Conservation (phyloP, 192 early-diverging fungal genomes). For the Rhizophagus clarus region DNA sequence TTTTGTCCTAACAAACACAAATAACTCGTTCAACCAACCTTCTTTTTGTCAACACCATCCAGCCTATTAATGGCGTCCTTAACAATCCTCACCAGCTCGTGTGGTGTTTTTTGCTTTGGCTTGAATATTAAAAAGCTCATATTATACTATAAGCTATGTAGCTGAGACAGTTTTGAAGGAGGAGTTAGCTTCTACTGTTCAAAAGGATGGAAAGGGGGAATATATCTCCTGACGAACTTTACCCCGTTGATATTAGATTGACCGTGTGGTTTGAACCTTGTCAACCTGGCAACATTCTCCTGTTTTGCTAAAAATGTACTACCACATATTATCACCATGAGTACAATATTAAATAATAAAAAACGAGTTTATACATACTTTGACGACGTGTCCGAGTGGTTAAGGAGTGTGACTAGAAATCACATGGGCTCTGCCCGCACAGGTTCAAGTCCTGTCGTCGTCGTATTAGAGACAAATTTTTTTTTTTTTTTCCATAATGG, state of each 20-base stretch:
- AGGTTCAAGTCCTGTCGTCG: constrained; percentile 37
- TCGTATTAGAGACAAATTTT: neutral
- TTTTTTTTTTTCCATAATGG: neutral
- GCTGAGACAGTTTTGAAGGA: constrained; percentile 10
- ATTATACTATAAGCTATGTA: neutral
- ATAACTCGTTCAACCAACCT: constrained; percentile 47
- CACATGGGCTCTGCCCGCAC: constrained; percentile 38
- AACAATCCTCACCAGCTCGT: constrained; percentile 85
- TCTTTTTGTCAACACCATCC: constrained; percentile 69
- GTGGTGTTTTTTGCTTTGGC: constrained; percentile 79
- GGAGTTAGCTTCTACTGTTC: neutral
- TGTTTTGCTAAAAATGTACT: neutral
- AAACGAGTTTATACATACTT: neutral
- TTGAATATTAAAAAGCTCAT: constrained; percentile 82
- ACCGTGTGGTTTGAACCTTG: neutral
- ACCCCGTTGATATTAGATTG: neutral
- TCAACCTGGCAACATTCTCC: neutral
- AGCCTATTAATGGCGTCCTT: constrained; percentile 84
- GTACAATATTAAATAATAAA: neutral
- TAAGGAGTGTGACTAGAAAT: constrained; percentile 40
- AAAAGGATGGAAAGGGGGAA: neutral
- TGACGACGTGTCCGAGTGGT: constrained; percentile 37
- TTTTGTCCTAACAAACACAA: neutral
- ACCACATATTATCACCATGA: neutral
- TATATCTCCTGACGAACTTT: neutral